Percentiles rank a stretch among this genome's conserved stretches.
These are phyloP conservation scores for Adansonia rubrostipa DNA, from an alignment of 441 rosid species.

Conservation along the genomic window DNA sequence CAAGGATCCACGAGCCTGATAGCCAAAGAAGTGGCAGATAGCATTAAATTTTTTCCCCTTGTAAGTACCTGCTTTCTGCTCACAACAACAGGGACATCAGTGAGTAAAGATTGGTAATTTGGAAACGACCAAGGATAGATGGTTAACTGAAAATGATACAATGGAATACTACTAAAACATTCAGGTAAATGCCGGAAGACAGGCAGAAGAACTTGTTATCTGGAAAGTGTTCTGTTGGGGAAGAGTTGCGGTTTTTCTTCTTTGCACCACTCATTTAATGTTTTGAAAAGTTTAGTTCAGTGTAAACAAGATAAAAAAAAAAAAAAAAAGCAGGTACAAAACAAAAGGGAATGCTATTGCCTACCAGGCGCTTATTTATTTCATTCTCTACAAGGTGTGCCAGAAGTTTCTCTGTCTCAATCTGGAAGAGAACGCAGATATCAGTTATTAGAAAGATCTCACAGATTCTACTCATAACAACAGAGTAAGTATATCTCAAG, in stretches of 20 bases:
- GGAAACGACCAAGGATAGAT: background rate
- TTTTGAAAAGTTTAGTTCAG: background rate
- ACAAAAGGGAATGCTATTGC: conserved; percentile 12
- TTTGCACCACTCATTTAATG: background rate
- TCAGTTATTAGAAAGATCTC: conserved; percentile 21
- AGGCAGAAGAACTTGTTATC: conserved; percentile 12
- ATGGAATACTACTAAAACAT: background rate
- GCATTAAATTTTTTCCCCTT: conserved; percentile 33
- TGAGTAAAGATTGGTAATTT: background rate
- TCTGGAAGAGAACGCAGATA: conserved; percentile 48
- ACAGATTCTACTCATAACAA: background rate
- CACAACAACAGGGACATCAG: background rate
- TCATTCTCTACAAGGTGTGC: conserved; percentile 98
- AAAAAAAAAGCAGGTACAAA: background rate
- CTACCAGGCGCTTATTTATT: conserved; percentile 90
- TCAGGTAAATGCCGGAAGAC: background rate
- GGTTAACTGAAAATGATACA: background rate
- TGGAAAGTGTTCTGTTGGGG: background rate
- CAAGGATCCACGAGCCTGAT: conserved; percentile 98
- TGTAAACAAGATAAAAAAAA: background rate
- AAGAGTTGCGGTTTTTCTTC: background rate
- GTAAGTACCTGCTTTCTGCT: conserved; percentile 93
- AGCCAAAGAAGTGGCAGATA: conserved; percentile 47
- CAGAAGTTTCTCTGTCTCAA: conserved; percentile 96
- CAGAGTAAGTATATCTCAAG: conserved; percentile 14